Base-by-base conservation (phyloP, 495 filamentous ascomycete genomes). In the Hypoxylon crocopeplum region DNA sequence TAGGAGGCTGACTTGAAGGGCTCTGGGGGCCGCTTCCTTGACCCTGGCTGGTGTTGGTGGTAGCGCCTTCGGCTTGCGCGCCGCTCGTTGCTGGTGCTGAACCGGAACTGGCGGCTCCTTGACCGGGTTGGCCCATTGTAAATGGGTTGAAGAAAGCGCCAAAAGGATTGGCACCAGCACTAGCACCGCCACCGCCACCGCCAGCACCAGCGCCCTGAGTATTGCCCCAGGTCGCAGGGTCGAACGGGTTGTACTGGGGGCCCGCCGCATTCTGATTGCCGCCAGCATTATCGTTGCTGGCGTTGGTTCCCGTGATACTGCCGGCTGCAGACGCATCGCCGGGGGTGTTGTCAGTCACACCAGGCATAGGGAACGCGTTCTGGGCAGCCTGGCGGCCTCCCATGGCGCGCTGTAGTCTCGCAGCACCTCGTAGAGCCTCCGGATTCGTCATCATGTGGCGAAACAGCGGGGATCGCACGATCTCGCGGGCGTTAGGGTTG, bases 361-460 rank as follows among this genome's bases (percentile, higher is more conserved):
- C 95, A 8, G 95, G 94, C 25, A 91, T 92, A 5, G 95, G 92
- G 67, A 98, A 97, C 13, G 86, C 80, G 39, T 77, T 69, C 56
- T 67, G 60, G 16, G 45, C 37, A 6, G 59, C 60, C 10, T 72
- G 75, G 19, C 68, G 71, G 24, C 86, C 86, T 42, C 85, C 82
- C 78, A 94, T 84, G 24, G 80, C 77, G 52, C 88, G 79, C 59
- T 90, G 87, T 83, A 98, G 87, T 49, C 89, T 85, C 34, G 89
- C 79, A 58, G 92, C 90, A 61, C 88, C 84, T 33, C 93, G 82
- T 17, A 98, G 78, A 19, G 88, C 84, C 12, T 89, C 85, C 20
- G 95, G 95, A 65, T 95, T 91, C n/a, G 93, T 93, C 82, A 99
- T 86, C 91, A 98, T 96, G 15, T 89, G 82, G 55, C 95, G 84